Conservation (phyloP, 2,329 filamentous ascomycete species). For the Epichloe elymi region DNA sequence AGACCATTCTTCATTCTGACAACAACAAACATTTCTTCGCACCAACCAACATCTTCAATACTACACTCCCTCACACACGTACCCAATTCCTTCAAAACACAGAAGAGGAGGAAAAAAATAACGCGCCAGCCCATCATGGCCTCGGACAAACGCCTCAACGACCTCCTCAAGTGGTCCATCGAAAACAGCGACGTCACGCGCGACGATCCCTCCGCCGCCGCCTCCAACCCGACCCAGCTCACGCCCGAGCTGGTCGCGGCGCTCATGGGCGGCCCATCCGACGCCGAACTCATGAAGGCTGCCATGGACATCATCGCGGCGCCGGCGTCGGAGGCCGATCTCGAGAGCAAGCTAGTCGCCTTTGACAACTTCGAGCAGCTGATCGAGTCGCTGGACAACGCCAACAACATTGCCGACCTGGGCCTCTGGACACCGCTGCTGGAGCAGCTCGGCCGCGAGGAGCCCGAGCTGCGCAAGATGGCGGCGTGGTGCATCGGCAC, state of each 20-base stretch:
- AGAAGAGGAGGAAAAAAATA: not conserved
- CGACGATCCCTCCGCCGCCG: conserved; percentile 16
- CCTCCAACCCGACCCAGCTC: conserved; percentile 30
- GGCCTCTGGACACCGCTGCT: conserved; percentile 74
- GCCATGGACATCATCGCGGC: conserved; percentile 66
- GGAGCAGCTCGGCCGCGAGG: conserved; percentile 50
- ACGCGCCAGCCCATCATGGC: not conserved
- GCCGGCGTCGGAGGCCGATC: conserved; percentile 43
- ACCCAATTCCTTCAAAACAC: not conserved
- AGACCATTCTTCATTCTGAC: too few relatives aligned
- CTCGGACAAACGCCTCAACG: conserved; percentile 48
- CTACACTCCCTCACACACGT: not conserved
- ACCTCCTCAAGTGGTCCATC: conserved; percentile 67
- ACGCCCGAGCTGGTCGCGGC: conserved; percentile 58
- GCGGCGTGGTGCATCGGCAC: conserved; percentile 93
- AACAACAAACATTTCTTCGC: too few relatives aligned
- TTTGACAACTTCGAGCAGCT: conserved; percentile 95
- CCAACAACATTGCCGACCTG: conserved; percentile 77
- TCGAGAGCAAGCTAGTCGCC: conserved; percentile 67
- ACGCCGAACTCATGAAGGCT: conserved; percentile 83
- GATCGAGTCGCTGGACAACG: conserved; percentile 88
- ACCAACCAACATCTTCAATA: too few relatives aligned
- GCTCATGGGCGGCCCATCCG: conserved; percentile 73
- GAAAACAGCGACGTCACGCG: conserved; percentile 29
- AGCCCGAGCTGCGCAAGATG: conserved; percentile 64